These are phyloP conservation scores for Cercospora canescens DNA, from an alignment of 2,329 filamentous ascomycete species.

Conservation along the genomic window DNA sequence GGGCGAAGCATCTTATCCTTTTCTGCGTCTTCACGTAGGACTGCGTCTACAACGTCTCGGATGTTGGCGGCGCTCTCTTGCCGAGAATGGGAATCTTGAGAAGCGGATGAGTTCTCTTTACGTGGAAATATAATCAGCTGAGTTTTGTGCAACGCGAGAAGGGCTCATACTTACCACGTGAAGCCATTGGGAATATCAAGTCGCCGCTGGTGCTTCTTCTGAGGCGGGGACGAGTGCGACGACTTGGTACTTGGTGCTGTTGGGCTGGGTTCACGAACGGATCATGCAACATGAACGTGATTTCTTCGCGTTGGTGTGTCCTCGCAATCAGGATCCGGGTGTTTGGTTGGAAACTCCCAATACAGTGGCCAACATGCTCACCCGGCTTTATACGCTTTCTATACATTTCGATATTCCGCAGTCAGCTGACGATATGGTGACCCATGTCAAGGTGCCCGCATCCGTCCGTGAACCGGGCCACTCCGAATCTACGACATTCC, in stretches of 20 bases:
- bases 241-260: neutral
- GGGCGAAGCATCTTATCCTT: neutral
- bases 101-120: neutral
- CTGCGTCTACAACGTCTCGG: constrained; percentile 4
- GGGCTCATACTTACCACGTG: neutral
- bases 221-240: neutral
- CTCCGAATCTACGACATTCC: neutral
- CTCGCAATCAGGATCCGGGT: neutral
- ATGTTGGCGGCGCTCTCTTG: neutral
- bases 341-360: neutral
- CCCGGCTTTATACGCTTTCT: neutral
- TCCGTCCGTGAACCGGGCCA: neutral
- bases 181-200: neutral
- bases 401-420: neutral
- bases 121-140: neutral
- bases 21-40: constrained; percentile 7
- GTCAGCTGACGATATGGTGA: neutral
- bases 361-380: neutral
- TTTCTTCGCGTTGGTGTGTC: neutral
- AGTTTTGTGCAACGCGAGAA: neutral
- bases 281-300: neutral
- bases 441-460: neutral
- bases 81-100: neutral
- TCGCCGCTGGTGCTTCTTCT: neutral
- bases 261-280: neutral